Base-by-base conservation (phyloP, 306 rosid species). In the Rosa persica region DNA sequence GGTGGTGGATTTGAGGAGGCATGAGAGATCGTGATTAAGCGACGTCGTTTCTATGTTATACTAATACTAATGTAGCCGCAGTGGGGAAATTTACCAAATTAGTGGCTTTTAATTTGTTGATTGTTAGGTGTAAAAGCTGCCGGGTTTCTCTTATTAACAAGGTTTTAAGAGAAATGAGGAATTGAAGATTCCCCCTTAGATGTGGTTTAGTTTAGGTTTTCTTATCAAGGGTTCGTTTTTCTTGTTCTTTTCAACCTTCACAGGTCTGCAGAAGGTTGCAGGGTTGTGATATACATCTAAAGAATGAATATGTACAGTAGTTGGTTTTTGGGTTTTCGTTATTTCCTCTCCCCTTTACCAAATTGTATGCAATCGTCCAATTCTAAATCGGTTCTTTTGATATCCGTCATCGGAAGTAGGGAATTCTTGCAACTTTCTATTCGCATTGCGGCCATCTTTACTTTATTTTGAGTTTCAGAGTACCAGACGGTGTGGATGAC, bases 1-100 rank as follows among this genome's bases (percentile, higher is more conserved):
- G 54, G 98, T 95, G 46, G 84, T 95, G 52, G 93, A 95, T 84
- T 79, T 95, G 90, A 89, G 85, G 77, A 87, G 80, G 48, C 84
- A 84, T 78, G 69, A 77, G 75, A 36, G 86, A 77, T 23, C 80
- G 66, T 64, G n/a, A 34, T 4, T 2, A 43, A 23, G n/a, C 42
- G 39, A 34, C 42, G 49, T 19, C 27, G 20, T 40, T 4, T 79
- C 9, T 22, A 27, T 6, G 66, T 60, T 23, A 23, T 36, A 67
- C 49, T 2, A 34, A 43, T 67, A 66, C 54, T 60, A 73, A 76
- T 81, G 38, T 34, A 54, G 44, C 27, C 23, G 19, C 17, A 12
- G 76, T 12, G 27, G 39, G 40, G 6, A 75, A 8, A 1, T 62
- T 22, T 19, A 43, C 66, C 46, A 5, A 36, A 15, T 42, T 30